Percentiles rank a stretch among this genome's conserved stretches.
phyloP scores from a whole-genome alignment of 2,329 filamentous ascomycete genomes.

The Chaetomiaceae sp. region DNA sequence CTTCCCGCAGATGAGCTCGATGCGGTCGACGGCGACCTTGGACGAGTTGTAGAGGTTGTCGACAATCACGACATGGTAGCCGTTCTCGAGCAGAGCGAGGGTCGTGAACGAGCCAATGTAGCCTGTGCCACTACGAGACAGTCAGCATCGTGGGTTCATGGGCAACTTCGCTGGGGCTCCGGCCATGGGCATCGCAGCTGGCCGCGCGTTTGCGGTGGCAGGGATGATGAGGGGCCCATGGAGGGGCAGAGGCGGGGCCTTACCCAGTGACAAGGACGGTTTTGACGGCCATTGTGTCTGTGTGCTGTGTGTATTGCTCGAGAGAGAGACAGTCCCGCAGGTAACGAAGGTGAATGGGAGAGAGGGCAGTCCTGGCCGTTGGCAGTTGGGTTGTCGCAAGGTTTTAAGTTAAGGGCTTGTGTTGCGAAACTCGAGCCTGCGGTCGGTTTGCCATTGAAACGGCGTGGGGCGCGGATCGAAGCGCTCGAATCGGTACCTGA shows the following conservation, averaged over 20 bases:
- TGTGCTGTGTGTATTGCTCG: background rate
- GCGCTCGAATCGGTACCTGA: background rate
- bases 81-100: constrained; percentile 85
- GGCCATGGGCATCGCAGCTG: background rate
- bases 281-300: constrained; percentile 64
- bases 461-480: constrained; percentile 15
- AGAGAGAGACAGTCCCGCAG: constrained; percentile 10
- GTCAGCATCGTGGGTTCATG: constrained; percentile 19
- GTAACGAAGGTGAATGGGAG: background rate
- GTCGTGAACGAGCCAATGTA: constrained; percentile 99
- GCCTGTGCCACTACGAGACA: constrained; percentile 73
- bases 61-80: constrained; percentile 93
- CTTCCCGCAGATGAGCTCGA: constrained; percentile 89
- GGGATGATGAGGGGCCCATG: constrained; percentile 12
- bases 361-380: background rate
- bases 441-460: constrained; percentile 18
- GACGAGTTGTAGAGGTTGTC: constrained; percentile 98
- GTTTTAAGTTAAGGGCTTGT: background rate
- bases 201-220: background rate
- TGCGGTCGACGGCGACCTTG: constrained; percentile 84
- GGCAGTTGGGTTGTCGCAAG: background rate
- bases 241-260: constrained; percentile 32
- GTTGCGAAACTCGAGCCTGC: constrained; percentile 21
- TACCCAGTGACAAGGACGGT: constrained; percentile 93
- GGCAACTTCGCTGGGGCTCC: background rate